A percentile compares a stretch with the other conserved stretches of the same genome.
phyloP scores from a whole-genome alignment of 2,329 filamentous ascomycete genomes.

The Alternaria solani region DNA sequence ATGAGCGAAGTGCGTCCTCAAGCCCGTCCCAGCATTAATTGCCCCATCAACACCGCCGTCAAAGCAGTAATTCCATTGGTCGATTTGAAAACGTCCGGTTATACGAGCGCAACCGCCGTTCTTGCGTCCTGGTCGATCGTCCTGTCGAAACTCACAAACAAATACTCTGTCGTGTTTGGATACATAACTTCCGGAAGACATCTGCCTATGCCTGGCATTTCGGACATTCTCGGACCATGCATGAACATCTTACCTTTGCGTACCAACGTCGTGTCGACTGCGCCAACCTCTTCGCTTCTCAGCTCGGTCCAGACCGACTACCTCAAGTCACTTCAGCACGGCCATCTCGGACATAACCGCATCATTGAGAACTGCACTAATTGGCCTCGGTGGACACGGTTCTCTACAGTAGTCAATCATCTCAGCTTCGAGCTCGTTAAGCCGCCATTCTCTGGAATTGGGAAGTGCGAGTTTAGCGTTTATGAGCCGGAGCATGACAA shows the following conservation, averaged over 20 bases:
- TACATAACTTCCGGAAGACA: constrained; percentile 9
- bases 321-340: constrained; percentile 7
- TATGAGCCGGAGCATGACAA: constrained; percentile 13
- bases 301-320: constrained; percentile 2
- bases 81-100: background rate
- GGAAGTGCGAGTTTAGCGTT: constrained; percentile 1
- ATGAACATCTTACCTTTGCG: constrained; percentile 11
- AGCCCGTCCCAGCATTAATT: background rate
- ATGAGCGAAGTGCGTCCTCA: constrained; percentile 3
- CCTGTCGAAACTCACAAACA: background rate
- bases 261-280: background rate
- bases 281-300: constrained; percentile 7
- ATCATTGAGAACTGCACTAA: constrained; percentile 13
- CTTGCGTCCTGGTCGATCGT: constrained; percentile 8
- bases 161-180: constrained; percentile 4
- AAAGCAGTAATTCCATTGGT: background rate
- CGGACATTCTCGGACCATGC: constrained; percentile 7
- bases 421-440: constrained; percentile 6
- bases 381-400: constrained; percentile 12
- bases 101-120: constrained; percentile 7
- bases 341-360: constrained; percentile 5
- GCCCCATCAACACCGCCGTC: constrained; percentile 2
- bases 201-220: constrained; percentile 1
- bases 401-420: constrained; percentile 9
- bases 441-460: constrained; percentile 1